Percentiles rank a stretch among this genome's conserved stretches.
Conservation (phyloP, 129 eudicot genomes). For the Saposhnikovia divaricata region DNA sequence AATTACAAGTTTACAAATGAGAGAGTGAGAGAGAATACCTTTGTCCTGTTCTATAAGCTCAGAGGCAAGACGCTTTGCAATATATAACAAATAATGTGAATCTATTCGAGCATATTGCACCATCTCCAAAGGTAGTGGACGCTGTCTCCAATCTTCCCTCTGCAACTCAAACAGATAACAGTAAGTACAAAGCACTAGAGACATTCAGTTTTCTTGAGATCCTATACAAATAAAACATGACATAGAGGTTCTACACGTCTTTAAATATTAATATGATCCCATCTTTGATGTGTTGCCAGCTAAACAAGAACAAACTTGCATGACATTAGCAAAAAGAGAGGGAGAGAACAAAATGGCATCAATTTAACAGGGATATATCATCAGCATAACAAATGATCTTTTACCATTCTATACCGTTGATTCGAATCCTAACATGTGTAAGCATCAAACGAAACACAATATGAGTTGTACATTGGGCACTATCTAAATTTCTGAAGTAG, state of each 20-base stretch:
- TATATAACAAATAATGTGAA: slow-evolving; percentile 81
- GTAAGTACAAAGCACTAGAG: background rate
- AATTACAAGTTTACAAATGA: background rate
- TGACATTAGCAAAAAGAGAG: background rate
- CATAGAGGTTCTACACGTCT: background rate
- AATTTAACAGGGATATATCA: background rate
- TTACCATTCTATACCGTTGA: background rate
- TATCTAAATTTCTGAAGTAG: background rate
- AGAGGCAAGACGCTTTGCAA: slow-evolving; percentile 57
- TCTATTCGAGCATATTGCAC: slow-evolving; percentile 81
- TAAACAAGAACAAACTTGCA: background rate
- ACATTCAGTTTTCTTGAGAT: background rate
- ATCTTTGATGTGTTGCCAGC: background rate
- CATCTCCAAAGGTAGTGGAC: slow-evolving; percentile 89
- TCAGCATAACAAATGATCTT: background rate
- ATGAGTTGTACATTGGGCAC: background rate
- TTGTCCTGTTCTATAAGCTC: slow-evolving; percentile 56
- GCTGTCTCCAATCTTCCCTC: slow-evolving; percentile 98
- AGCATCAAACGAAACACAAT: background rate
- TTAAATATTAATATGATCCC: background rate
- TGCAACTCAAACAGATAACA: slow-evolving; percentile 17
- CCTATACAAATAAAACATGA: background rate
- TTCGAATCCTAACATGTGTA: background rate
- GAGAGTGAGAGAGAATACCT: slow-evolving; percentile 35
- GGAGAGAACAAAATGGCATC: background rate